Evolutionary conservation across 805 yeast genomes (phyloP).

Genomic region (Nakazawaea laoshanensis): DNA sequence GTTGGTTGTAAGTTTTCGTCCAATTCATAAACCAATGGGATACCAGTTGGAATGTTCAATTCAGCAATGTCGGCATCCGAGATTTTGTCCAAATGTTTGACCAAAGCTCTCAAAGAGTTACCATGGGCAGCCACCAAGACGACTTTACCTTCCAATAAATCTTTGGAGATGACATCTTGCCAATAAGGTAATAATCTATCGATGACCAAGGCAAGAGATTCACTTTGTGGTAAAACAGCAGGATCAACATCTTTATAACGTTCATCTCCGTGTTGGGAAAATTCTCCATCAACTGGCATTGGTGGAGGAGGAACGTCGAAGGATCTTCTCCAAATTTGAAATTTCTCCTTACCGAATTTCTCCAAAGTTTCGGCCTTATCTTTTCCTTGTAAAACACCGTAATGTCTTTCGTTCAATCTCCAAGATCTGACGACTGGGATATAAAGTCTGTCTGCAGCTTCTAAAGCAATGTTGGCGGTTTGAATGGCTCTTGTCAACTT

Average conservation of each 20-base stretch:
- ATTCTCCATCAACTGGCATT: constrained; percentile 69
- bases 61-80: constrained; percentile 89
- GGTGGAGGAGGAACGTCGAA: constrained; percentile 94
- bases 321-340: constrained; percentile 96
- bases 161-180: constrained; percentile 86
- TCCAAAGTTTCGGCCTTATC: constrained; percentile 92
- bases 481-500: constrained; percentile 90
- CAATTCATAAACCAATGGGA: constrained; percentile 94
- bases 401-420: constrained; percentile 98
- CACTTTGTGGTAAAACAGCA: constrained; percentile 84
- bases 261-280: constrained; percentile 77
- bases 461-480: constrained; percentile 93
- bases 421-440: constrained; percentile 91
- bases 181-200: constrained; percentile 96
- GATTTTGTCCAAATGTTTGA: constrained; percentile 90
- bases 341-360: constrained; percentile 82
- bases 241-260: constrained; percentile 84
- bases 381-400: constrained; percentile 98
- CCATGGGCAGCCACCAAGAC: constrained; percentile 96
- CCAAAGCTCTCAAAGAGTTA: constrained; percentile 94
- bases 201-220: constrained; percentile 88
- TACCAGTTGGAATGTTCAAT: constrained; percentile 97
- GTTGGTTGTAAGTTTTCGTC: constrained; percentile 81
- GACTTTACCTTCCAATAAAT: constrained; percentile 79
- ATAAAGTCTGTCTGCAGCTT: constrained; percentile 80